Percentiles rank a stretch among this genome's conserved stretches.
phyloP scores from a whole-genome alignment of 768 basidiomycete species.

The Russula griseocarnosa region DNA sequence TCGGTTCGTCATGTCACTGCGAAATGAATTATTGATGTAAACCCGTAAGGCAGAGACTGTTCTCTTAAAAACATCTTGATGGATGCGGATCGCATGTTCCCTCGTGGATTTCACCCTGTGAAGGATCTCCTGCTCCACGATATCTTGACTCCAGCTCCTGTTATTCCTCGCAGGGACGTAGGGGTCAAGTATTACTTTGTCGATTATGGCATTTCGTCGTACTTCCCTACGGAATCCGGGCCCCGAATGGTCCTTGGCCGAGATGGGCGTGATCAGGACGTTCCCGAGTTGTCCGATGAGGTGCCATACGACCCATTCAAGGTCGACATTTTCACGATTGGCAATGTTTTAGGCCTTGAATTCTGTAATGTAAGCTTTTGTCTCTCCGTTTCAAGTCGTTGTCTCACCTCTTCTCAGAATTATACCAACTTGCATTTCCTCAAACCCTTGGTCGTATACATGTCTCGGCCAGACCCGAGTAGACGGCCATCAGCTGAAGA shows the following conservation, averaged over 20 bases:
- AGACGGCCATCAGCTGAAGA: not conserved
- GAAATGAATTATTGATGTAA: not conserved
- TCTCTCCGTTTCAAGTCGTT: not conserved
- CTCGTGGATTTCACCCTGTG: constrained; percentile 23
- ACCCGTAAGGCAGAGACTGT: constrained; percentile 1
- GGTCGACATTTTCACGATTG: constrained; percentile 26
- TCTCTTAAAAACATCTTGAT: constrained; percentile 14
- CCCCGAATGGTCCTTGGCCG: not conserved
- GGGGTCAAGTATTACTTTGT: constrained; percentile 9
- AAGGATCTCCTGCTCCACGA: constrained; percentile 8
- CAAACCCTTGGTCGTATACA: not conserved
- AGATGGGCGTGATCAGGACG: constrained; percentile 18
- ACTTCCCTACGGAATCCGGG: not conserved
- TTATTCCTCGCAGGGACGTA: not conserved
- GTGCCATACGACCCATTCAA: constrained; percentile 28
- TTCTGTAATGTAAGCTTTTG: not conserved
- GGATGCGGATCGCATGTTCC: constrained; percentile 20
- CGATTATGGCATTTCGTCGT: too few species aligned
- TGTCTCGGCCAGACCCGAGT: not conserved
- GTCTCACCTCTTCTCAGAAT: not conserved
- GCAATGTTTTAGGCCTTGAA: not conserved
- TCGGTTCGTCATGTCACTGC: constrained; percentile 2
- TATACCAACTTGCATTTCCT: constrained; percentile 2
- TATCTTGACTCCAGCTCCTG: not conserved
- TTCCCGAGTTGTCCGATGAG: constrained; percentile 20